These are phyloP conservation scores for Botrytis sinoallii DNA, from an alignment of 2,329 filamentous ascomycete species.

Conservation along the genomic window DNA sequence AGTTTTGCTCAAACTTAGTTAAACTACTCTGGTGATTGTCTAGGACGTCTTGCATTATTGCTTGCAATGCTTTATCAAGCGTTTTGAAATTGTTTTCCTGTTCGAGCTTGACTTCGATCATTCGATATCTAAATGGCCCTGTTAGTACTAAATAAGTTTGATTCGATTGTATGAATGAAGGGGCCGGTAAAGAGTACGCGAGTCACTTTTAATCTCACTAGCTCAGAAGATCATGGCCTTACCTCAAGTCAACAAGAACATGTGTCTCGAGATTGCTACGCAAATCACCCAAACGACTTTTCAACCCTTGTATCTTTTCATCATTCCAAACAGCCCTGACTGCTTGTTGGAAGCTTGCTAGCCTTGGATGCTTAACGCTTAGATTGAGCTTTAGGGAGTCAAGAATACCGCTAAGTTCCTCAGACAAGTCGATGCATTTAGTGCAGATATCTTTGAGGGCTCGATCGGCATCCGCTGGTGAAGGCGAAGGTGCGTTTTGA, in stretches of 20 bases:
- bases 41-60: background rate
- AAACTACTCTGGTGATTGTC: background rate
- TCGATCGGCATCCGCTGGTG: background rate
- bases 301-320: background rate
- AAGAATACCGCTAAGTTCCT: background rate
- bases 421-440: background rate
- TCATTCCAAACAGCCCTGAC: background rate
- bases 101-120: background rate
- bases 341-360: background rate
- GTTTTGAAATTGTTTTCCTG: background rate
- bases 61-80: background rate
- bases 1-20: background rate
- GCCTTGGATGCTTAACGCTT: background rate
- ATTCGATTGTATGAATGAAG: background rate
- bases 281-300: background rate
- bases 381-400: background rate
- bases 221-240: background rate
- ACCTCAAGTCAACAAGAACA: conserved; percentile 2
- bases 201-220: background rate
- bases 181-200: background rate
- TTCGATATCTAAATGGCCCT: background rate
- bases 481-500: background rate
- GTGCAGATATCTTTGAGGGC: background rate
- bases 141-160: background rate
- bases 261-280: background rate